Conservation (phyloP, 305 asterid species). For the Rubia peregrina region DNA sequence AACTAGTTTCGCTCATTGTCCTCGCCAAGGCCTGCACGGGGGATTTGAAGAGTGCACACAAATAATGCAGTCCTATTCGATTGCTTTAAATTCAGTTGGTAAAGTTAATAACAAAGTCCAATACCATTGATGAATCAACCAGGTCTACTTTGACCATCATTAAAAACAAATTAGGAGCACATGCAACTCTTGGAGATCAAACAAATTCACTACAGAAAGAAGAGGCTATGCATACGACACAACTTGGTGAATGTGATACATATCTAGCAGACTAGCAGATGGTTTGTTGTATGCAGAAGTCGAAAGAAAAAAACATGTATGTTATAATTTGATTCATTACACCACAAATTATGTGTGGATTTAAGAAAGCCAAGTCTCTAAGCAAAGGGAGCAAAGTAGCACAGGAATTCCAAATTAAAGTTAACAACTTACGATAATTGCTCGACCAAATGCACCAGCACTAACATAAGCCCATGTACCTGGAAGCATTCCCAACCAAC, state of each 20-base stretch:
- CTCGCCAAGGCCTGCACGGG: not conserved
- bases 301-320: not conserved
- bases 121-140: not conserved
- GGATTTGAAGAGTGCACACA: not conserved
- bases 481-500: slow-evolving; percentile 98
- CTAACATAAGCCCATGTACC: slow-evolving; percentile 98
- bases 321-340: not conserved
- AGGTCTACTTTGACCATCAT: not conserved
- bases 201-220: not conserved
- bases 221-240: not conserved
- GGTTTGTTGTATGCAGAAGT: not conserved
- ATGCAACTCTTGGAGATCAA: not conserved
- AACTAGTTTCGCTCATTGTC: not conserved
- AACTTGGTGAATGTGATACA: not conserved
- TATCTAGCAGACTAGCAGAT: not conserved
- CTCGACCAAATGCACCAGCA: slow-evolving; percentile 97
- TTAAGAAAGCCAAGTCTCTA: not conserved
- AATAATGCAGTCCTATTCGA: not conserved
- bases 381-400: not conserved
- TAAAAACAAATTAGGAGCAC: not conserved
- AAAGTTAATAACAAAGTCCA: not conserved
- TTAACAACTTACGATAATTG: slow-evolving; percentile 63
- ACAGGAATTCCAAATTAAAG: slow-evolving; percentile 20
- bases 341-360: not conserved
- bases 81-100: not conserved